Conservation (phyloP, 2,329 filamentous ascomycete species). For the Verticillium nubilum region DNA sequence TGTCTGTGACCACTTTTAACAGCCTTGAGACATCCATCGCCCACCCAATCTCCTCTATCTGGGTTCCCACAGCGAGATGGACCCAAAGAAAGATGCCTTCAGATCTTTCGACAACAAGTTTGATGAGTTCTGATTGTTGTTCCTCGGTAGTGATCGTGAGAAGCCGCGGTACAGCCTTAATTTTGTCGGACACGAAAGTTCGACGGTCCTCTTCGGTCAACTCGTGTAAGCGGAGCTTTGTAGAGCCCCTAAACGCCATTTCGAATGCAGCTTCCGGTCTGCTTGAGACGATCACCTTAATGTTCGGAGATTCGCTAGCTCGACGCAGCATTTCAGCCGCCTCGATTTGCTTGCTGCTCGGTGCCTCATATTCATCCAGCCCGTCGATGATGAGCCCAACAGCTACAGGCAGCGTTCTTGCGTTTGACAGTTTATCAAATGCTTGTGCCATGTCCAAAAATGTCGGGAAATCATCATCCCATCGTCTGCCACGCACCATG, state of each 20-base stretch:
- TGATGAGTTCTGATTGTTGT: not conserved
- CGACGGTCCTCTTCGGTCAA: not conserved
- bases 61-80: not conserved
- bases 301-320: not conserved
- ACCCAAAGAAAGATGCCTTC: not conserved
- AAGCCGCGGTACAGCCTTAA: not conserved
- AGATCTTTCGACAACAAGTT: not conserved
- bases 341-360: not conserved
- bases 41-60: not conserved
- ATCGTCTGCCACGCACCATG: not conserved
- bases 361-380: not conserved
- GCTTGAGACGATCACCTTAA: not conserved
- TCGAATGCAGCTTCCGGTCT: not conserved
- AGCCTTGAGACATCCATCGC: not conserved
- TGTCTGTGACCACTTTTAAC: not conserved
- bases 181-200: not conserved
- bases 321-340: not conserved
- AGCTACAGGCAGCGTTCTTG: not conserved
- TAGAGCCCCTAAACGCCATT: not conserved
- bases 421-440: not conserved
- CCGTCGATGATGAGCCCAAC: not conserved
- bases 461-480: not conserved
- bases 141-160: not conserved
- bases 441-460: not conserved
- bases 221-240: not conserved